Evolutionary conservation across 1,139 yeast genomes (phyloP), one percentile per base, ranked within the genome.

Genomic region (Debaryomyces singareniensis): DNA sequence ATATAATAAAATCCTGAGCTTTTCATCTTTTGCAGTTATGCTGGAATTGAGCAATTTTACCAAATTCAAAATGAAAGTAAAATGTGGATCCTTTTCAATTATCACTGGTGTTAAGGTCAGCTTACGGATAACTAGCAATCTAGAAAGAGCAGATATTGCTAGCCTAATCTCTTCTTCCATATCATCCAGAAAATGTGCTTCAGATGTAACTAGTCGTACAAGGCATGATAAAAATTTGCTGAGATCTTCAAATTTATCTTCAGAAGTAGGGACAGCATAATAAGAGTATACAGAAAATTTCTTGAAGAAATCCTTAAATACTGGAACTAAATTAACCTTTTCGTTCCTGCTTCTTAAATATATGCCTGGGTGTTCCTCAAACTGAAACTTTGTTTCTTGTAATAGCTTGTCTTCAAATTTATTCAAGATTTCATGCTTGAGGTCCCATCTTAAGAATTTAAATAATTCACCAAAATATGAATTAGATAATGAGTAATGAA

Each of bases 91-190:
- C 36, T 39, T 57, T 35, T 37, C 55, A 27, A 51, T 47, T 27
- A 57, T 59, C 37, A 50, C 39, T 34, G 58, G 45, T 3, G 62
- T 55, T 18, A 71, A 43, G 2, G 61, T 50, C 4, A 56, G 49
- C 44, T 71, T 73, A 46, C 79, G 85, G 33, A 80, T 74, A 38
- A 79, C 69, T 20, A 79, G 53, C 7, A 80, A 71, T 39, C 80
- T 63, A 33, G 78, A 60, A 37, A 75, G 63, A 20, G 77, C 58
- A 3, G 69, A 55, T 5, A 62, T 49, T 2, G 53, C 32, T 28
- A 45, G 39, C 21, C 47, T 38, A 5, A 54, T 32, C 15, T 43
- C 33, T 2, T 34, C 31, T 2, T 35, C 34, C 14, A 27, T 27
- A 11, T 33, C 33, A 11, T 34, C 36, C 18, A 22, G 12, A 13